phyloP scores from a whole-genome alignment of 139 green algal genomes.

The Zygnema circumcarinatum region DNA sequence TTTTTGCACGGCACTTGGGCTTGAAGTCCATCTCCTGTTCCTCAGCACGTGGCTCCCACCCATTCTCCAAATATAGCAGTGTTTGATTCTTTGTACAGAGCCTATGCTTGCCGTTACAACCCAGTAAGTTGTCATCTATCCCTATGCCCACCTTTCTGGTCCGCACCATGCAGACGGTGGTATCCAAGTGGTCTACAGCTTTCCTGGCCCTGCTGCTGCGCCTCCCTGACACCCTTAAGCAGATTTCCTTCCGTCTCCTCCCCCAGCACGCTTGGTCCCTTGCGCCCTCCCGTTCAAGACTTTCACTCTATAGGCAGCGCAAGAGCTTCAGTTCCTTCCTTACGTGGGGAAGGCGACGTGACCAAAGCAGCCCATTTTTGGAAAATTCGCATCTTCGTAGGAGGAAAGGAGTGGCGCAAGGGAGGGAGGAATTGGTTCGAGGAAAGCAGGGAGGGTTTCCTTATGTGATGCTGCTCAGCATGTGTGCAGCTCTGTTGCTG shows the following conservation, averaged over 20 bases:
- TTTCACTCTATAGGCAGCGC: not conserved
- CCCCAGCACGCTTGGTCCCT: not conserved
- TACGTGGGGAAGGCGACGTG: not conserved
- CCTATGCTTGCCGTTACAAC: too few species aligned
- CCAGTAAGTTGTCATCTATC: too few species aligned
- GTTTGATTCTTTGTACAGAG: too few species aligned
- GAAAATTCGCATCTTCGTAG: too few species aligned
- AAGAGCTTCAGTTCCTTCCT: not conserved
- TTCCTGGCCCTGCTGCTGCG: not conserved
- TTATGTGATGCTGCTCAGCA: not conserved
- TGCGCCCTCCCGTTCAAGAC: not conserved
- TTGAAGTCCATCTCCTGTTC: too few species aligned
- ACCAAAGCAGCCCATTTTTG: too few species aligned
- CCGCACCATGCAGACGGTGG: not conserved
- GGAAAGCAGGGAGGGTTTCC: not conserved
- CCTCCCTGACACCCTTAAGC: not conserved
- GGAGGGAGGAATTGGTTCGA: not conserved
- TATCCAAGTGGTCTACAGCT: not conserved
- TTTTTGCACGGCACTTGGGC: too few species aligned
- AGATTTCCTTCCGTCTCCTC: not conserved
- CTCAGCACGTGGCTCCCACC: too few species aligned
- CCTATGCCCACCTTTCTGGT: too few species aligned
- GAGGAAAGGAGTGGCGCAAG: not conserved
- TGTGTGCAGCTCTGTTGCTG: not conserved
- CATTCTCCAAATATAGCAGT: too few species aligned